phyloP scores from a whole-genome alignment of 2,329 filamentous ascomycete genomes.

The Metarhizium robertsii region DNA sequence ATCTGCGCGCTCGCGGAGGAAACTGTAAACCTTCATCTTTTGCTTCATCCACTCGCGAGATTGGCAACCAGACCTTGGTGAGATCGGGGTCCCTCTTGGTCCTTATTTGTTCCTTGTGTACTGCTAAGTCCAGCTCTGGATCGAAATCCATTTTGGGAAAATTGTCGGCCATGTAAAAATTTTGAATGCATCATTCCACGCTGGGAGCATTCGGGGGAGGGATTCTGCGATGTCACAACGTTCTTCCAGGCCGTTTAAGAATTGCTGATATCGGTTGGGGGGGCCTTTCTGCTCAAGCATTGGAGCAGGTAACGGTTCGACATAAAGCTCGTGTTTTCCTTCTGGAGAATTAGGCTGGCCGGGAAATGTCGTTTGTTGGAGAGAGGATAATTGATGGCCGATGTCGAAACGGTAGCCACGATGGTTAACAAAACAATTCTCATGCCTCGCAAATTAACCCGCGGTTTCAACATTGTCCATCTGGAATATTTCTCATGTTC shows the following conservation, averaged over 20 bases:
- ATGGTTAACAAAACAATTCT: constrained; percentile 19
- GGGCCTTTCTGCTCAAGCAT: not conserved
- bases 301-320: not conserved
- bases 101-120: constrained; percentile 3
- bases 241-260: not conserved
- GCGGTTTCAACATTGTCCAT: constrained; percentile 7
- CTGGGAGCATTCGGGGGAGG: not conserved
- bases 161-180: constrained; percentile 1
- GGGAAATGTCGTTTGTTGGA: constrained; percentile 7
- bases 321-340: not conserved
- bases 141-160: not conserved
- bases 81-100: constrained; percentile 5
- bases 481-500: not conserved
- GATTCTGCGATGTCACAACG: not conserved
- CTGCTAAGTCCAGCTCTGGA: not conserved
- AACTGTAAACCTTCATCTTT: constrained; percentile 6
- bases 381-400: constrained; percentile 10
- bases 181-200: constrained; percentile 1
- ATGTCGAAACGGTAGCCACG: constrained; percentile 17
- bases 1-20: not conserved
- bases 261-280: not conserved
- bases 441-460: constrained; percentile 16
- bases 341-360: not conserved
- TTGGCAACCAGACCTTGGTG: constrained; percentile 4
- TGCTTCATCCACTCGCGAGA: constrained; percentile 1